phyloP scores from a whole-genome alignment of 305 asterid species.

The Fraxinus xanthoxyloides region DNA sequence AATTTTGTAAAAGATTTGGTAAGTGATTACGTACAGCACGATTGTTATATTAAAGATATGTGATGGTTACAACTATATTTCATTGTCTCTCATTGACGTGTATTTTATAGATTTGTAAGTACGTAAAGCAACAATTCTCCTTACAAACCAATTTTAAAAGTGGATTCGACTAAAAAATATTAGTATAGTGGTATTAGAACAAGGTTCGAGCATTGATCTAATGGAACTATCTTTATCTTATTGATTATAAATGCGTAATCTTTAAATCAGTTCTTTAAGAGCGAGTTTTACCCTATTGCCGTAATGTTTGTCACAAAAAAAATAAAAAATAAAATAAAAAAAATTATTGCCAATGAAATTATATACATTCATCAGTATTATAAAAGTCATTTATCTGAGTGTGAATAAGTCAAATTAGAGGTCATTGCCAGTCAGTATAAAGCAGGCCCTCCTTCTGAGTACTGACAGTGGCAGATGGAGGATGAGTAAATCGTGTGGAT shows the following conservation, averaged over 20 bases:
- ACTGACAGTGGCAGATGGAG: background rate
- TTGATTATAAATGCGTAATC: background rate
- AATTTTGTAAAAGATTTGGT: too few relatives aligned
- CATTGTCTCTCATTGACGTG: background rate
- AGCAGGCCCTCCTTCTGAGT: constrained; percentile 31
- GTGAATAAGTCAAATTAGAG: constrained; percentile 37
- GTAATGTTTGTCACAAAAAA: background rate
- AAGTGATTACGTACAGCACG: too few relatives aligned
- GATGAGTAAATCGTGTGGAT: constrained; percentile 21
- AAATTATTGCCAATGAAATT: background rate
- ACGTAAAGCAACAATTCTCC: too few relatives aligned
- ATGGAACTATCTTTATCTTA: background rate
- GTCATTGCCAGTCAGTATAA: constrained; percentile 22
- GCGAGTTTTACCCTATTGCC: background rate
- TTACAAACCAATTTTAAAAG: too few relatives aligned
- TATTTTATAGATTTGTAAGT: background rate
- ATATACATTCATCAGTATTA: background rate
- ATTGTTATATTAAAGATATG: background rate
- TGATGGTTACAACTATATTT: background rate
- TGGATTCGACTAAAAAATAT: background rate
- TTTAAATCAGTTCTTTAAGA: background rate
- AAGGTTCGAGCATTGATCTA: background rate
- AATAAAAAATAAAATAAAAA: too few relatives aligned
- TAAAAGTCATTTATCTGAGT: constrained; percentile 22
- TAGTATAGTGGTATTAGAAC: too few relatives aligned